Evolutionary conservation across 1,284 basidiomycete genomes (phyloP).

Genomic region (Sporisorium graminicola): DNA sequence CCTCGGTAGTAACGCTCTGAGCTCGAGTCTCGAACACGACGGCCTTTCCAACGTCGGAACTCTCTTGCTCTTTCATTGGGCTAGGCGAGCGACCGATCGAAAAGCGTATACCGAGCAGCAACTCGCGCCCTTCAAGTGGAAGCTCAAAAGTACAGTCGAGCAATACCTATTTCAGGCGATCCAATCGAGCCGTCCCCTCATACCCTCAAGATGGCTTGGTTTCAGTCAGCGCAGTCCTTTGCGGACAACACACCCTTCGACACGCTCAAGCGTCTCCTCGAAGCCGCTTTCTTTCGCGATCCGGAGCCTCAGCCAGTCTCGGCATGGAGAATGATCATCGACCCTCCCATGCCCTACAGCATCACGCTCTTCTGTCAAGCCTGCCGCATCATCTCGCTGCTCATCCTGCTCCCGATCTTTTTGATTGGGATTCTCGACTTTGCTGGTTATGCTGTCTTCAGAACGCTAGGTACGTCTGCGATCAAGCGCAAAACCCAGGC

Average conservation of each 20-base stretch:
- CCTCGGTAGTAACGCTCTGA: slow-evolving; percentile 4
- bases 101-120: background rate
- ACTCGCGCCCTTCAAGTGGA: no score
- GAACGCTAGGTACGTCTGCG: slow-evolving; percentile 54
- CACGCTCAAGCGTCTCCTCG: slow-evolving; percentile 17
- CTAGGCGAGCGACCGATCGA: background rate
- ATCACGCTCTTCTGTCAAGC: slow-evolving; percentile 28
- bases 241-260: slow-evolving; percentile 6
- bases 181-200: background rate
- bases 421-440: slow-evolving; percentile 56
- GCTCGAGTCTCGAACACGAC: background rate
- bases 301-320: slow-evolving; percentile 35
- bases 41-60: background rate
- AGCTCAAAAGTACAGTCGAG: background rate
- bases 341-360: slow-evolving; percentile 45
- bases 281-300: slow-evolving; percentile 31
- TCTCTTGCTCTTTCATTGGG: background rate
- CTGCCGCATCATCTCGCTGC: slow-evolving; percentile 47
- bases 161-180: no score
- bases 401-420: slow-evolving; percentile 57
- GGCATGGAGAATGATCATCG: slow-evolving; percentile 32
- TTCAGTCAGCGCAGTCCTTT: slow-evolving; percentile 13
- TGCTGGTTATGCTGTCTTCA: slow-evolving; percentile 63
- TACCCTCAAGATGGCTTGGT: slow-evolving; percentile 14
- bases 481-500: background rate